These are phyloP conservation scores for Dendrobium nobile DNA, from an alignment of 106 monocot genomes.

Conservation along the genomic window DNA sequence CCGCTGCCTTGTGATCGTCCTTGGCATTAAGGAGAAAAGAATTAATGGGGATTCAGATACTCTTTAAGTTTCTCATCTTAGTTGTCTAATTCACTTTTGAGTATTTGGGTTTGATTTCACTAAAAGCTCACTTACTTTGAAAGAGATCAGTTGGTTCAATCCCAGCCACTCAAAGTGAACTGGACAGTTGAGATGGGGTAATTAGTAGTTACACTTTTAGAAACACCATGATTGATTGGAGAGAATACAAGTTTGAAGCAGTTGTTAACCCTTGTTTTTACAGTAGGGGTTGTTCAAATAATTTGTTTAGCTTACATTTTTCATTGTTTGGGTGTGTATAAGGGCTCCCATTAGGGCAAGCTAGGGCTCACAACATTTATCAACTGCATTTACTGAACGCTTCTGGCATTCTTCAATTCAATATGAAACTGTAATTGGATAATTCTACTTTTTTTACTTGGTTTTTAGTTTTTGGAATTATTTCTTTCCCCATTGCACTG, in stretches of 20 bases:
- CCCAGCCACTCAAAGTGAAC: not conserved
- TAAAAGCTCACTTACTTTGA: not conserved
- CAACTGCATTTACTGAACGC: not conserved
- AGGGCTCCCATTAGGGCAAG: not conserved
- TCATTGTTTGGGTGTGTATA: not conserved
- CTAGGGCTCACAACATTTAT: not conserved
- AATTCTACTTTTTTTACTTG: not conserved
- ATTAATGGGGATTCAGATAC: not conserved
- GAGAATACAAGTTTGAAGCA: not conserved
- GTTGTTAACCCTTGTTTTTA: not conserved
- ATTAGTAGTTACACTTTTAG: not conserved
- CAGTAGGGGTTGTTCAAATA: not conserved
- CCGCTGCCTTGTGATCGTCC: conserved; percentile 4
- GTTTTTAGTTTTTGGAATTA: not conserved
- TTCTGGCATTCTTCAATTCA: not conserved
- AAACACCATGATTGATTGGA: not conserved
- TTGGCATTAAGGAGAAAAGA: too few relatives aligned
- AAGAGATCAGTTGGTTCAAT: not conserved
- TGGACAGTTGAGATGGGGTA: not conserved
- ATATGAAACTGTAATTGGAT: not conserved
- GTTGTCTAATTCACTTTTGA: not conserved
- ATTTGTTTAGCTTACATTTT: not conserved
- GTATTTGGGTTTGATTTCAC: not conserved
- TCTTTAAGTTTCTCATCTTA: not conserved
- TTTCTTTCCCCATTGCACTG: not conserved